phyloP scores from a whole-genome alignment of 345 rosid genomes.

The Alliaria petiolata region DNA sequence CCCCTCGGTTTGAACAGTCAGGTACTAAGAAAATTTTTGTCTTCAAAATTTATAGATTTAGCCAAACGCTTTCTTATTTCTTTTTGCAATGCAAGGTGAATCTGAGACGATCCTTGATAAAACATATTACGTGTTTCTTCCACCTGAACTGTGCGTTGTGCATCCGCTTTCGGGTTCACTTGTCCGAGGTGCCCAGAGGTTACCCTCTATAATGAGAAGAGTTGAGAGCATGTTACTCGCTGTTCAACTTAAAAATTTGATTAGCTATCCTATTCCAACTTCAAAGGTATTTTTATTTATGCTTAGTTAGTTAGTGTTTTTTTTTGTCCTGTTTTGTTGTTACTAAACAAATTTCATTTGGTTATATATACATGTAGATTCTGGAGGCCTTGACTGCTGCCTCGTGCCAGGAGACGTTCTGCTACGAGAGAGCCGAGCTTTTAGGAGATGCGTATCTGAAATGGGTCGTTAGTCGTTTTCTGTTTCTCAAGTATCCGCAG shows the following conservation, averaged over 20 bases:
- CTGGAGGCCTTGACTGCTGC: conserved; percentile 98
- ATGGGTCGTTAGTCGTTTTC: conserved; percentile 95
- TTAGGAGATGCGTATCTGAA: conserved; percentile 97
- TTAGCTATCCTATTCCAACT: conserved; percentile 65
- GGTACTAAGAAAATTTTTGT: conserved; percentile 34
- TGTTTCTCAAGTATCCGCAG: conserved; percentile 94
- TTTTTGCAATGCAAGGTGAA: conserved; percentile 50
- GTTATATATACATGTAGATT: conserved; percentile 54
- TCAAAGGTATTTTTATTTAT: conserved; percentile 59
- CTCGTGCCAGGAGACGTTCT: conserved; percentile 98
- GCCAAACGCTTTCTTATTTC: neutral
- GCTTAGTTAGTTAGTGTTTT: neutral
- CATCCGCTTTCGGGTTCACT: conserved; percentile 97
- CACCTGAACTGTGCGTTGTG: conserved; percentile 84
- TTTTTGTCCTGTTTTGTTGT: neutral
- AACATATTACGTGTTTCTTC: conserved; percentile 91
- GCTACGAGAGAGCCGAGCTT: conserved; percentile 98
- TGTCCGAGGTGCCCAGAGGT: conserved; percentile 95
- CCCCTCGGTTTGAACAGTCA: conserved; percentile 93
- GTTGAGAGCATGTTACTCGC: conserved; percentile 97
- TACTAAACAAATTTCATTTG: neutral
- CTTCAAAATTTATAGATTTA: neutral
- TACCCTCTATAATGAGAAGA: conserved; percentile 97
- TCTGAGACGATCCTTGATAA: conserved; percentile 73
- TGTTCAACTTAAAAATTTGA: conserved; percentile 69